Evolutionary conservation across 805 yeast species (phyloP).

Genomic region (Candida quercuum): DNA sequence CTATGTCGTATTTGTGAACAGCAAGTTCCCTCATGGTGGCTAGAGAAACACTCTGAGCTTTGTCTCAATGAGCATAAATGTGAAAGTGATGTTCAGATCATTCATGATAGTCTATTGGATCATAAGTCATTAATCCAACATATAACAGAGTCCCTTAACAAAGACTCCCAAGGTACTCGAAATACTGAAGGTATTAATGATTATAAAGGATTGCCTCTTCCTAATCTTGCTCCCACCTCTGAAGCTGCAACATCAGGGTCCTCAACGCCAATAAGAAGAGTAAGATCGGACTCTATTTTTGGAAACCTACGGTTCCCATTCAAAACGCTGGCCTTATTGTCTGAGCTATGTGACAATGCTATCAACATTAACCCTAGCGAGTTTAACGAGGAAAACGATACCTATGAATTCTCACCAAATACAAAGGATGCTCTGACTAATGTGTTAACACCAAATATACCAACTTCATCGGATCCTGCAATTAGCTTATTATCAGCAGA

Average conservation of each 20-base stretch:
- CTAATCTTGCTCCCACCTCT: constrained; percentile 15
- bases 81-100: constrained; percentile 65
- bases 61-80: constrained; percentile 83
- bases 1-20: constrained; percentile 91
- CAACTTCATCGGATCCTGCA: constrained; percentile 60
- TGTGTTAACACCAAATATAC: constrained; percentile 32
- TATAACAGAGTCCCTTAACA: constrained; percentile 27
- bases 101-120: constrained; percentile 74
- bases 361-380: constrained; percentile 70
- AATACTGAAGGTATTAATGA: constrained; percentile 25
- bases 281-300: constrained; percentile 37
- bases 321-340: constrained; percentile 49
- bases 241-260: constrained; percentile 10
- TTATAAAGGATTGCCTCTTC: constrained; percentile 56
- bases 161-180: constrained; percentile 11
- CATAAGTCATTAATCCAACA: constrained; percentile 49
- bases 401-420: constrained; percentile 48
- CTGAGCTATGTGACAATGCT: constrained; percentile 72
- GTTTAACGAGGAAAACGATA: constrained; percentile 25
- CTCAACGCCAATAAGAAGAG: constrained; percentile 24
- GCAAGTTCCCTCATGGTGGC: constrained; percentile 92
- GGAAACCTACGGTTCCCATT: constrained; percentile 50
- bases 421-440: constrained; percentile 51
- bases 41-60: constrained; percentile 83
- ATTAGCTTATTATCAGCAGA: constrained; percentile 59